These are phyloP conservation scores for Schizophyllum commune DNA, from an alignment of 1,284 basidiomycete species.

Conservation along the genomic window DNA sequence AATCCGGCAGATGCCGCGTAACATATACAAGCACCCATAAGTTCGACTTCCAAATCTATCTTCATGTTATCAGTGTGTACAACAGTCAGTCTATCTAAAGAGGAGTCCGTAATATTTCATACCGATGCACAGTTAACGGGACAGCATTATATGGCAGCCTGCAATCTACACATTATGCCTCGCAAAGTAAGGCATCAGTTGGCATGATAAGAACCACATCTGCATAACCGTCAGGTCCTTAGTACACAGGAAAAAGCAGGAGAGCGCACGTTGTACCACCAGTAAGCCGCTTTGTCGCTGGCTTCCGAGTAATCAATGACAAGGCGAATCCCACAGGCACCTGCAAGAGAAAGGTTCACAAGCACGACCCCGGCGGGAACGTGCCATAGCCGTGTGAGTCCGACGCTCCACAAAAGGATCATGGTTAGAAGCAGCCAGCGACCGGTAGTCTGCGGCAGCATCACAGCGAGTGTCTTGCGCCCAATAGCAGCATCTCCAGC, in stretches of 20 bases:
- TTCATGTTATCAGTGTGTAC: no score
- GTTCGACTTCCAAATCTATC: no score
- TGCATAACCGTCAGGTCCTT: background rate
- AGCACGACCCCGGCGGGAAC: conserved; percentile 6
- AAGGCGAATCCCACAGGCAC: conserved; percentile 7
- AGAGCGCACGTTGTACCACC: conserved; percentile 14
- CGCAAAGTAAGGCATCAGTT: background rate
- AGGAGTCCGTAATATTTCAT: no score
- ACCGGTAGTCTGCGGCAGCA: conserved; percentile 12
- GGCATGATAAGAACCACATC: background rate
- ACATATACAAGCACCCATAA: no score
- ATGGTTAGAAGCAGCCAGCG: conserved; percentile 13
- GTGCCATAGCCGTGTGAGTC: conserved; percentile 11
- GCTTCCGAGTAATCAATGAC: conserved; percentile 9
- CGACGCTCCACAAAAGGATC: conserved; percentile 9
- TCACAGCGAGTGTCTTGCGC: conserved; percentile 23
- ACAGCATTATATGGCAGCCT: no score
- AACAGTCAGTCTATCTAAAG: no score
- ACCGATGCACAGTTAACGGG: no score
- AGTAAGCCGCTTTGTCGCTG: conserved; percentile 11
- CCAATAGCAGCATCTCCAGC: conserved; percentile 22
- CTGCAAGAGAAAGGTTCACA: conserved; percentile 1
- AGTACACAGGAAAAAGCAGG: background rate
- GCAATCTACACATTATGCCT: background rate
- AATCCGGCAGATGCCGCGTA: no score